phyloP scores from a whole-genome alignment of 2,329 filamentous ascomycete genomes.

The Fusarium mangiferae region DNA sequence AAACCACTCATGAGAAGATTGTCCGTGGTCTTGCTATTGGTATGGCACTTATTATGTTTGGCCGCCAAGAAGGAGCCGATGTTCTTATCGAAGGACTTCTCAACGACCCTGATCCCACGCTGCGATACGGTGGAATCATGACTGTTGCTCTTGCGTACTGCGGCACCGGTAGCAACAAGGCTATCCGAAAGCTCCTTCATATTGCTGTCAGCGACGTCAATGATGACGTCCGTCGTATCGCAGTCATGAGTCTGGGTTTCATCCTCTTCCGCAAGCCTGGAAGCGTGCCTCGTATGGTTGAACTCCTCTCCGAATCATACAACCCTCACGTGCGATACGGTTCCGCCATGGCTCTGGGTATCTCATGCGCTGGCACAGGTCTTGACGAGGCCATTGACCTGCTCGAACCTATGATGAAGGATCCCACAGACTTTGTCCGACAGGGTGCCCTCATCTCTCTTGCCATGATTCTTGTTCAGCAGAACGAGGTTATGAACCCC shows the following conservation, averaged over 20 bases:
- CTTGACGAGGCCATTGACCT: slow-evolving; percentile 96
- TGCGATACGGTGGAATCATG: slow-evolving; percentile 97
- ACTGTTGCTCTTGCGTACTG: slow-evolving; percentile 98
- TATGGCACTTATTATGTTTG: slow-evolving; percentile 99
- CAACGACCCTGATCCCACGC: slow-evolving; percentile 90
- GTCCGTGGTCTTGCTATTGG: slow-evolving; percentile 94
- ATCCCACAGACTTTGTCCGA: slow-evolving; percentile 97
- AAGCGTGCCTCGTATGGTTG: slow-evolving; percentile 98
- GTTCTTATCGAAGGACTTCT: slow-evolving; percentile 93
- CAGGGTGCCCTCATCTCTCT: slow-evolving; percentile 95
- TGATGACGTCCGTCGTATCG: slow-evolving; percentile 94
- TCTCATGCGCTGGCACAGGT: slow-evolving; percentile 96
- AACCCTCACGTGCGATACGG: slow-evolving; percentile 98
- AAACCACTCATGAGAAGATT: slow-evolving; percentile 99
- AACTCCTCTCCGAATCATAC: slow-evolving; percentile 97
- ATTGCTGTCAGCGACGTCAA: slow-evolving; percentile 98
- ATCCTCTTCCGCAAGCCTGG: slow-evolving; percentile 98
- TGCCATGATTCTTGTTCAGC: slow-evolving; percentile 99
- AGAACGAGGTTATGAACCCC: slow-evolving; percentile 98
- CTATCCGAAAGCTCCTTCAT: slow-evolving; percentile 93
- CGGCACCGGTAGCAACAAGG: slow-evolving; percentile 97
- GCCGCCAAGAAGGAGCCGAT: slow-evolving; percentile 92
- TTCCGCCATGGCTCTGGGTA: slow-evolving; percentile 97
- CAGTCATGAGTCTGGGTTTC: slow-evolving; percentile 97
- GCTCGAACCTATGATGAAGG: slow-evolving; percentile 99